phyloP scores from a whole-genome alignment of 2,329 filamentous ascomycete genomes.

The Fusarium nodosum region DNA sequence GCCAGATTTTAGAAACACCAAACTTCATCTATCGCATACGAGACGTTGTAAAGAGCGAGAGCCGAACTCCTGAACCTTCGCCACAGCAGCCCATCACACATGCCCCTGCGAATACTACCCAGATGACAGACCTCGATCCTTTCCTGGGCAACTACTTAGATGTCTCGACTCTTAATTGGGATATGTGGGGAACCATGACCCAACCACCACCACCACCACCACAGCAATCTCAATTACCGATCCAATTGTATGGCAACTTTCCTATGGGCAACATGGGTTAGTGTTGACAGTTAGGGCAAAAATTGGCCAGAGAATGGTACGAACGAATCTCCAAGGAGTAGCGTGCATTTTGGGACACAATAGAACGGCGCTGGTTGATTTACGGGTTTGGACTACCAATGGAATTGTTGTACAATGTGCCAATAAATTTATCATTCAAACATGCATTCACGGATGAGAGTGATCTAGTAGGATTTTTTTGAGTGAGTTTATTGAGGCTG shows the following conservation, averaged over 20 bases:
- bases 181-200: constrained; percentile 58
- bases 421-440: constrained; percentile 18
- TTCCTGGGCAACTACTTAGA: constrained; percentile 62
- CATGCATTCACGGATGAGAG: neutral
- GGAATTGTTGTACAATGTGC: constrained; percentile 25
- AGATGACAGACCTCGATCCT: constrained; percentile 57
- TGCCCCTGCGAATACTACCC: constrained; percentile 48
- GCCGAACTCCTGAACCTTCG: constrained; percentile 49
- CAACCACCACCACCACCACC: constrained; percentile 22
- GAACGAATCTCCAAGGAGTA: constrained; percentile 42
- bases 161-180: constrained; percentile 60
- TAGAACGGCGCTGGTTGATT: constrained; percentile 43
- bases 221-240: constrained; percentile 48
- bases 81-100: constrained; percentile 48
- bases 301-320: constrained; percentile 25
- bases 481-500: neutral
- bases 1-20: constrained; percentile 59
- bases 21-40: constrained; percentile 62
- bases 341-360: constrained; percentile 36
- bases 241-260: constrained; percentile 53
- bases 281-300: constrained; percentile 10
- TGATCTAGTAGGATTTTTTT: neutral
- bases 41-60: constrained; percentile 58
- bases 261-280: constrained; percentile 48
- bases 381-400: constrained; percentile 22